phyloP scores from a whole-genome alignment of 352 stramenopile genomes.

The Phytophthora citricola region DNA sequence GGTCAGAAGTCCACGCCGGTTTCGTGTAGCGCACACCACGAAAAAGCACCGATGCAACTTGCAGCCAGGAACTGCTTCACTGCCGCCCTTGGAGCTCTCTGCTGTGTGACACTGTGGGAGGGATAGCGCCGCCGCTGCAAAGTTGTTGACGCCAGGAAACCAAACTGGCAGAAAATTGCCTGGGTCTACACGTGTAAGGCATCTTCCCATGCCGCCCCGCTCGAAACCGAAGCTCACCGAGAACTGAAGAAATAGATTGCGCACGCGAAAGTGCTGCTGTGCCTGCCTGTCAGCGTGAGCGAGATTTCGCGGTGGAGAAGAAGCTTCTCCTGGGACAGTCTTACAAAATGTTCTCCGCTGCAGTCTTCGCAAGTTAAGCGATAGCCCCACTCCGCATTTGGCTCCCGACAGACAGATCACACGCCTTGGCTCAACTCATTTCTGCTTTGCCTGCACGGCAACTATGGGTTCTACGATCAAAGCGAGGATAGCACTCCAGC shows the following conservation, averaged over 20 bases:
- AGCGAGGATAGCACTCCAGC: neutral
- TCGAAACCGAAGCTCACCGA: slow-evolving; percentile 15
- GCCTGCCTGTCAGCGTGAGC: neutral
- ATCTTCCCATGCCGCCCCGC: neutral
- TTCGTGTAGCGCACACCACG: slow-evolving; percentile 6
- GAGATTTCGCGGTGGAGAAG: neutral
- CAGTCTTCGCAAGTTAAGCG: neutral
- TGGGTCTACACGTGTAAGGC: too few species aligned
- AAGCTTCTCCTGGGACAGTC: neutral
- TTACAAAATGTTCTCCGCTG: slow-evolving; percentile 16
- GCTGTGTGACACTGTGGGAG: neutral
- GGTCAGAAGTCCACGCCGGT: neutral
- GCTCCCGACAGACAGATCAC: neutral
- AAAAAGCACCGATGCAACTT: neutral
- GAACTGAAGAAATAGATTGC: neutral
- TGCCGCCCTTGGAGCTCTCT: too few species aligned
- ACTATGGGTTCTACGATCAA: neutral
- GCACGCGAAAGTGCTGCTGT: neutral
- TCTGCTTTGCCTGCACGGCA: neutral
- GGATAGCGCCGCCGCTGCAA: neutral
- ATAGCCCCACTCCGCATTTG: slow-evolving; percentile 2
- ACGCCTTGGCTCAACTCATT: neutral
- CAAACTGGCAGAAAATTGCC: too few species aligned
- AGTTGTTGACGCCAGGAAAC: too few species aligned
- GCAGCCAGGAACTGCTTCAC: neutral